Evolutionary conservation across 495 filamentous ascomycete species (phyloP).

Genomic region (Neurospora sp.): DNA sequence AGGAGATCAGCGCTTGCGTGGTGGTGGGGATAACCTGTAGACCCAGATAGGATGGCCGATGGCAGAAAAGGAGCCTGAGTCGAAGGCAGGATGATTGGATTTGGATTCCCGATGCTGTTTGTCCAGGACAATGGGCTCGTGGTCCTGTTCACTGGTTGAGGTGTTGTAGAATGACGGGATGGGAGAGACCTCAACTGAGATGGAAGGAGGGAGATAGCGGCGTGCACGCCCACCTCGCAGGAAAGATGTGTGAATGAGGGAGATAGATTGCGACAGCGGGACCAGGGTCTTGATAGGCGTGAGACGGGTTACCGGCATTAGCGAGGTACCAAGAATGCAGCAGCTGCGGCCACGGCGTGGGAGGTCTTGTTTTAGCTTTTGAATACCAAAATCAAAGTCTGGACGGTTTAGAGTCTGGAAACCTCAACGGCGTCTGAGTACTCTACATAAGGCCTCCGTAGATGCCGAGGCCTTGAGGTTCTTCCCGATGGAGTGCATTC

Average conservation of each 20-base stretch:
- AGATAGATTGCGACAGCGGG: background rate
- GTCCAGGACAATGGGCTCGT: background rate
- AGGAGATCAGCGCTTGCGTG: background rate
- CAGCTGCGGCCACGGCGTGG: background rate
- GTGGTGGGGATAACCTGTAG: background rate
- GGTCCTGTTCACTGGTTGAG: background rate
- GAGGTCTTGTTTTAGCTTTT: background rate
- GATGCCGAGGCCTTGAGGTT: background rate
- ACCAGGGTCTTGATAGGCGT: background rate
- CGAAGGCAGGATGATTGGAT: background rate
- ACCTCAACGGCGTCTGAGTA: background rate
- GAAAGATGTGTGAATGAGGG: background rate
- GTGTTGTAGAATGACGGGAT: background rate
- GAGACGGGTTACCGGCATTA: background rate
- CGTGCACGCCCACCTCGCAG: background rate
- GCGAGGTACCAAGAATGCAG: background rate
- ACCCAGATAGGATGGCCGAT: background rate
- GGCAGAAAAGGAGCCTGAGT: background rate
- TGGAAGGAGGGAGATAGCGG: background rate
- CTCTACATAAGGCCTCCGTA: background rate
- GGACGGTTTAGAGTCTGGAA: background rate
- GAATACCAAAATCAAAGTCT: background rate
- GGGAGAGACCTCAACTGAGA: background rate
- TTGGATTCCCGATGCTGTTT: background rate
- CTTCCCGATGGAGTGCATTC: background rate